phyloP scores from a whole-genome alignment of 192 early-diverging fungal species.

The Coemansia sp. region DNA sequence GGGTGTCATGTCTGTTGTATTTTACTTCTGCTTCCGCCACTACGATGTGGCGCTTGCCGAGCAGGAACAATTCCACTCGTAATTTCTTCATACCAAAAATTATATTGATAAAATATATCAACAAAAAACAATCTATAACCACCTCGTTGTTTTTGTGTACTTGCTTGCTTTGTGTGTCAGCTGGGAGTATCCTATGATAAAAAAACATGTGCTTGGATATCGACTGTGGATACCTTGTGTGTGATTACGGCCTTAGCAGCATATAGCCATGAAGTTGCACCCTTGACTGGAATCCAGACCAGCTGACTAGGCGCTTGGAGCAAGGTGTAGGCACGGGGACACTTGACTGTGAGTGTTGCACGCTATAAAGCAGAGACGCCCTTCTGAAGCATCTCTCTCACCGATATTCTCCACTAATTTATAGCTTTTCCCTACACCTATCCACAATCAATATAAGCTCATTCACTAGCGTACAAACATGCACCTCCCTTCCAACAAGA shows the following conservation, averaged over 20 bases:
- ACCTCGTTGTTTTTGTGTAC: too few species aligned
- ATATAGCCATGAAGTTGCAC: not conserved
- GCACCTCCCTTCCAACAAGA: not conserved
- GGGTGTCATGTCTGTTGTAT: conserved; percentile 39
- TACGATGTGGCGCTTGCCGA: conserved; percentile 41
- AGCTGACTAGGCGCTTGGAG: not conserved
- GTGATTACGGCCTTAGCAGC: not conserved
- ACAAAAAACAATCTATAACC: not conserved
- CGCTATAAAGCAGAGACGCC: not conserved
- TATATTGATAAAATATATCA: not conserved
- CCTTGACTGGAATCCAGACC: not conserved
- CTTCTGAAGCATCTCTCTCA: not conserved
- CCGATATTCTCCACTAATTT: not conserved
- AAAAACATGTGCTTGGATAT: not conserved
- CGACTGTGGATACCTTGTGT: not conserved
- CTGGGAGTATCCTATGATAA: not conserved
- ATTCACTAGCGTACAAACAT: not conserved
- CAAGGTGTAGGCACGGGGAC: not conserved
- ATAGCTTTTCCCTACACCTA: not conserved
- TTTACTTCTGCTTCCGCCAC: conserved; percentile 57
- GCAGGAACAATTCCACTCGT: conserved; percentile 22
- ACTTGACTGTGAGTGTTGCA: not conserved
- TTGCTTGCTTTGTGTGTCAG: not conserved
- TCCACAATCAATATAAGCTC: not conserved
- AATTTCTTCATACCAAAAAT: not conserved